Evolutionary conservation across 2,329 filamentous ascomycete genomes (phyloP).

Genomic region (Blumeria graminis): DNA sequence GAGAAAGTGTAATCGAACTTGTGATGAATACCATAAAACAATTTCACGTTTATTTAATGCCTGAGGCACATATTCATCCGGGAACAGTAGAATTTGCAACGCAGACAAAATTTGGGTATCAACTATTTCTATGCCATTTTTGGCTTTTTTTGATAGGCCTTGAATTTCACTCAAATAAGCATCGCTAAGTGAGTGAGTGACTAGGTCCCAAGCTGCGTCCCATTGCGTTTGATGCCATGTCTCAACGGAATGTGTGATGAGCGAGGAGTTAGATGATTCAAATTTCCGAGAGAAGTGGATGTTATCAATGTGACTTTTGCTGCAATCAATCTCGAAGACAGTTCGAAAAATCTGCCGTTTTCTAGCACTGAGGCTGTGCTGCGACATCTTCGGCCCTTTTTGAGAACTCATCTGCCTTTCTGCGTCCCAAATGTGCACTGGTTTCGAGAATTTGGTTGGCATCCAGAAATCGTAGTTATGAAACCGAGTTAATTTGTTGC

Average conservation of each 20-base stretch:
- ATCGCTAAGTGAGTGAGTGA: conserved; percentile 31
- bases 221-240: conserved; percentile 25
- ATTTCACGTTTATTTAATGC: conserved; percentile 31
- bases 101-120: conserved; percentile 23
- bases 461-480: too few species aligned
- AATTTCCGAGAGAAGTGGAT: too few species aligned
- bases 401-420: too few species aligned
- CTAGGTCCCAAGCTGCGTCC: conserved; percentile 37
- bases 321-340: conserved; percentile 9
- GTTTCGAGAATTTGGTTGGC: too few species aligned
- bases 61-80: conserved; percentile 21
- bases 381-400: conserved; percentile 3
- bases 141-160: conserved; percentile 6
- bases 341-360: conserved; percentile 14
- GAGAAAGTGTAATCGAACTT: conserved; percentile 35
- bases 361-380: conserved; percentile 3
- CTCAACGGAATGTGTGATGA: conserved; percentile 10
- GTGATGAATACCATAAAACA: conserved; percentile 33
- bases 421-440: too few species aligned
- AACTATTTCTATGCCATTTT: conserved; percentile 12
- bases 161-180: conserved; percentile 27
- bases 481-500: too few species aligned
- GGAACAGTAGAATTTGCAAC: conserved; percentile 27
- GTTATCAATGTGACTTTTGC: conserved; percentile 11
- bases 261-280: conserved; percentile 5